These are phyloP conservation scores for Medicago ruthenica DNA, from an alignment of 306 rosid genomes.

Conservation along the genomic window DNA sequence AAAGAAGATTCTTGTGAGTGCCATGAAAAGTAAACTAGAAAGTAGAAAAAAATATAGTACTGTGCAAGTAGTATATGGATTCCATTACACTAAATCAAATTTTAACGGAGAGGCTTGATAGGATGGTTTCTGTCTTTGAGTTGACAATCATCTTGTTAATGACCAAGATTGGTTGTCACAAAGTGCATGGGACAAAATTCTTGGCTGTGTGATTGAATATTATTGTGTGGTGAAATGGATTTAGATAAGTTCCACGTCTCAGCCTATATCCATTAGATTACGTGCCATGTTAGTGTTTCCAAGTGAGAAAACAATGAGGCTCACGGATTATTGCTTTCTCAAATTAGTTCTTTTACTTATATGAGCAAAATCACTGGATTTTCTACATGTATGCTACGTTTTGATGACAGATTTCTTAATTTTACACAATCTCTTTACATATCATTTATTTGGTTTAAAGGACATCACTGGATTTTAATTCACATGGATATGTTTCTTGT, in stretches of 20 bases:
- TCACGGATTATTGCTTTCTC: neutral
- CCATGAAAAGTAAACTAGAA: neutral
- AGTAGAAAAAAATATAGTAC: neutral
- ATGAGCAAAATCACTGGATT: neutral
- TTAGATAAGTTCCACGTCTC: constrained; percentile 34
- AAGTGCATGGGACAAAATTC: constrained; percentile 25
- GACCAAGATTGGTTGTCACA: no score
- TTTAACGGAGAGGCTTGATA: neutral
- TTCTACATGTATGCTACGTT: no score
- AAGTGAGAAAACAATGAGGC: neutral
- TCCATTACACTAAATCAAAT: neutral
- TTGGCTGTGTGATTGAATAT: constrained; percentile 12
- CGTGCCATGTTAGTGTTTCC: neutral
- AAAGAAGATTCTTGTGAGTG: constrained; percentile 16
- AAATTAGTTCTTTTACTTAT: neutral
- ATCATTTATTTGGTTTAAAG: no score
- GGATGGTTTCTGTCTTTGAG: constrained; percentile 23
- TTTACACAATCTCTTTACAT: no score
- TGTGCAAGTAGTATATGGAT: neutral
- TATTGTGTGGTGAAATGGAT: constrained; percentile 4
- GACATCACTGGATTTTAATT: no score
- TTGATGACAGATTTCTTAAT: no score
- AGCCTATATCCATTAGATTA: constrained; percentile 13
- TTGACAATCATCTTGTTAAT: no score
- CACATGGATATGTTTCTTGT: no score